These are phyloP conservation scores for Candida suzukii DNA, from an alignment of 805 yeast genomes.

Conservation along the genomic window DNA sequence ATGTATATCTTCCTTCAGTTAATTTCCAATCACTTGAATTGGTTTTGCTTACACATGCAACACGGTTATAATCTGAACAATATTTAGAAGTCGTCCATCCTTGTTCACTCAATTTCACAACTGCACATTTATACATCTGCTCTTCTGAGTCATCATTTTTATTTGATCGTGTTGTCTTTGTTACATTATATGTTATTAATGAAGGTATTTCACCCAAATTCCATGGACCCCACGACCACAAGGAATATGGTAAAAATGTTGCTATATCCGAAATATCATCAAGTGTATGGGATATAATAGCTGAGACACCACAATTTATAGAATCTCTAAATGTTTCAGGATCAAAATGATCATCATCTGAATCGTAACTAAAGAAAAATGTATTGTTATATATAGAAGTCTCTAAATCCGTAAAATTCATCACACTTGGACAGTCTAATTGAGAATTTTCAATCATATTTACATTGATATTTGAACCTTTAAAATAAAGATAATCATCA, in stretches of 20 bases:
- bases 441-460: background rate
- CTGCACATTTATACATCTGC: conserved; percentile 31
- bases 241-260: conserved; percentile 27
- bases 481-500: conserved; percentile 1
- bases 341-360: conserved; percentile 29
- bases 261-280: conserved; percentile 17
- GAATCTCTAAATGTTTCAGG: conserved; percentile 28
- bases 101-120: conserved; percentile 12
- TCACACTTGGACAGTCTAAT: conserved; percentile 3
- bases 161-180: background rate
- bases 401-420: background rate
- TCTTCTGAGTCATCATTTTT: conserved; percentile 5
- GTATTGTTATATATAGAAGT: background rate
- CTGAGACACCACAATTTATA: conserved; percentile 56
- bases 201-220: conserved; percentile 36
- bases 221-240: conserved; percentile 72
- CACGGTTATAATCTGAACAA: conserved; percentile 49
- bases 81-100: conserved; percentile 59
- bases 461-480: background rate
- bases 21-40: conserved; percentile 39
- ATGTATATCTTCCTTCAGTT: conserved; percentile 26
- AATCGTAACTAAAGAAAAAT: conserved; percentile 29
- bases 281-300: conserved; percentile 44
- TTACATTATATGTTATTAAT: background rate
- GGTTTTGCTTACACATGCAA: conserved; percentile 45